Evolutionary conservation across 2,329 filamentous ascomycete species (phyloP).

Genomic region (Colletotrichum musae): DNA sequence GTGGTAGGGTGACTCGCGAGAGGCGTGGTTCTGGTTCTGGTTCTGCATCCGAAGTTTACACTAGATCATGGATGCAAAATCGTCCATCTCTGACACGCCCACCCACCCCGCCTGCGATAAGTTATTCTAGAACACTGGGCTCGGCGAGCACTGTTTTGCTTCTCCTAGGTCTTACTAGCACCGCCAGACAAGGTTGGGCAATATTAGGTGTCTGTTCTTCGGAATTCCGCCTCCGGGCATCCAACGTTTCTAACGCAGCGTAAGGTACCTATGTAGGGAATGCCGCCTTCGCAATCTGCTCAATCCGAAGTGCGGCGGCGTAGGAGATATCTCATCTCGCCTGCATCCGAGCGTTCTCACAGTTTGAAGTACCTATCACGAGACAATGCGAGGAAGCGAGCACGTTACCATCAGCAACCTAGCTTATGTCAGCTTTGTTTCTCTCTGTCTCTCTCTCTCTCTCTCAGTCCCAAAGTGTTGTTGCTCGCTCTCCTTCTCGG

Average conservation of each 20-base stretch:
- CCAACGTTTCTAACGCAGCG: no score
- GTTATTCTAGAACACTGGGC: neutral
- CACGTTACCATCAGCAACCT: neutral
- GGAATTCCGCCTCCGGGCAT: no score
- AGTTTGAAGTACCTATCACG: slow-evolving; percentile 1
- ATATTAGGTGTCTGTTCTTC: slow-evolving; percentile 1
- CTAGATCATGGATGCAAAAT: no score
- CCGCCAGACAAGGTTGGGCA: neutral
- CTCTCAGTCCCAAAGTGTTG: no score
- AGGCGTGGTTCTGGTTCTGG: no score
- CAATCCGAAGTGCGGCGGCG: no score
- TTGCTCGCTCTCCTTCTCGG: no score
- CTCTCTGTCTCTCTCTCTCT: neutral
- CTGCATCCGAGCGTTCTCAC: slow-evolving; percentile 15
- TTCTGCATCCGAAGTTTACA: neutral
- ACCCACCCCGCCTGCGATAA: neutral
- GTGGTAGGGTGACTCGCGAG: no score
- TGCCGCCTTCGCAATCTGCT: no score
- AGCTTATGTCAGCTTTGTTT: slow-evolving; percentile 5
- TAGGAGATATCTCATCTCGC: neutral
- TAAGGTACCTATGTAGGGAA: no score
- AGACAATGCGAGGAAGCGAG: neutral
- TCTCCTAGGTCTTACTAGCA: slow-evolving; percentile 18
- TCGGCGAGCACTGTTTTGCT: slow-evolving; percentile 5
- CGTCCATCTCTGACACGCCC: no score